Base-by-base conservation (phyloP, 805 yeast genomes). In the Candida sanyiensis region DNA sequence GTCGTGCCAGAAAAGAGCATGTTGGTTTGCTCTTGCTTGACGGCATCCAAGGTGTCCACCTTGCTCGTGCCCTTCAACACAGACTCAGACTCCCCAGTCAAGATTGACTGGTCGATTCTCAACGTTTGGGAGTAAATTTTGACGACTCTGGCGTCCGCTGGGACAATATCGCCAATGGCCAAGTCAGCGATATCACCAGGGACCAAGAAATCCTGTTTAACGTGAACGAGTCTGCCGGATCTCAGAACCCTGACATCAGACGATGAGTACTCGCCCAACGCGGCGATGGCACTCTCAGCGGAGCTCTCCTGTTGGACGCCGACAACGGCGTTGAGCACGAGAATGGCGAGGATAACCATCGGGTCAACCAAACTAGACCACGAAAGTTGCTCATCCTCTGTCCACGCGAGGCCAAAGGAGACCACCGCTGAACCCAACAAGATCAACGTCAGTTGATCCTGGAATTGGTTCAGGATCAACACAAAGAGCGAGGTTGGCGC, bases 231-330 rank as follows among this genome's bases (percentile, higher is more conserved):
- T 27, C 58, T 57, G 18, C 75, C 75, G 32, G 63, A 54, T 46
- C 77, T 61, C 10, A 68, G 43, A 1, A 67, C 75, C 41, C 63
- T 61, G 3, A 74, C 76, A 23, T 68, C 66, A 5, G 73, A 67
- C 7, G 73, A 65, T 20, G 72, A 55, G 40, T 72, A 67, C 20
- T 66, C 64, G 39, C 67, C 61, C 45, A 72, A 58, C 6, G 75
- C 72, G 7, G 73, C 65, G 61, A 72, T 72, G 5, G 76, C 73
- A 28, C 67, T 59, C 47, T 72, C 77, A 9, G 77, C 77, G 34
- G 69, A 64, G 15, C 63, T 55, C 48, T 72, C 77, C 49, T 72
- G 76, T 26, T 69, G 61, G 27, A 70, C 73, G 13, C 77, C 77
- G 15, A 72, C 73, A 8, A 62, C 50, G 24, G 74, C 70, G 43